Evolutionary conservation across 139 green algal genomes (phyloP).

Genomic region (Closterium sp.): DNA sequence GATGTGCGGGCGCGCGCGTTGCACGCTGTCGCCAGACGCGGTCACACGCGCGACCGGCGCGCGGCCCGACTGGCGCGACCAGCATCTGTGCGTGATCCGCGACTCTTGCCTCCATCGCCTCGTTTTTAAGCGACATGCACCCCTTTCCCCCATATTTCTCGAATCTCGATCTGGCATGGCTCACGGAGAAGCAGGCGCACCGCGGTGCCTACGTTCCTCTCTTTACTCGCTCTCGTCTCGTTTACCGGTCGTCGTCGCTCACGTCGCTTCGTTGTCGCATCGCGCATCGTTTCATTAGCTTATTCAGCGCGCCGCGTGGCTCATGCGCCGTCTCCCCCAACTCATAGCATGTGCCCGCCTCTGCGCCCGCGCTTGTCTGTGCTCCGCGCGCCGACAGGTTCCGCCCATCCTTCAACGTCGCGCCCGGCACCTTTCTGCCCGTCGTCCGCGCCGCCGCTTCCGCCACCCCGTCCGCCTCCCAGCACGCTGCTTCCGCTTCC

Average conservation of each 20-base stretch:
- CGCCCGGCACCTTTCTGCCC: constrained; percentile 37
- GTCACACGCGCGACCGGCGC: constrained; percentile 15
- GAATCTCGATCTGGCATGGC: not conserved
- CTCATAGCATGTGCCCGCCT: not conserved
- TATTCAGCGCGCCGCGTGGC: too few relatives aligned
- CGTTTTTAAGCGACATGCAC: not conserved
- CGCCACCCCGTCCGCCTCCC: not conserved
- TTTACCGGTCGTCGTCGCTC: not conserved
- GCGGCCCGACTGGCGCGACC: constrained; percentile 9
- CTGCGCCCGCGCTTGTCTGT: not conserved
- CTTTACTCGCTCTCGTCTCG: not conserved
- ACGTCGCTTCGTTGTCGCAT: not conserved
- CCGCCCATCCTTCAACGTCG: constrained; percentile 43
- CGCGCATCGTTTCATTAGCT: not conserved
- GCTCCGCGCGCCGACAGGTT: constrained; percentile 11
- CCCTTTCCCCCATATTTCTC: not conserved
- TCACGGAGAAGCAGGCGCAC: not conserved
- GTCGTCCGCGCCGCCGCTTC: not conserved
- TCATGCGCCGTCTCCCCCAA: too few relatives aligned
- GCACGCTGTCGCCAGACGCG: constrained; percentile 21
- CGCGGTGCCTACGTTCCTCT: not conserved
- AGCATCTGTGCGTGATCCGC: not conserved
- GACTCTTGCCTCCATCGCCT: not conserved
- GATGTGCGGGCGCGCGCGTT: constrained; percentile 29
- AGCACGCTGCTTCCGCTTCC: not conserved